Conservation (phyloP, 148 eudicot genomes). For the Drosera capensis region DNA sequence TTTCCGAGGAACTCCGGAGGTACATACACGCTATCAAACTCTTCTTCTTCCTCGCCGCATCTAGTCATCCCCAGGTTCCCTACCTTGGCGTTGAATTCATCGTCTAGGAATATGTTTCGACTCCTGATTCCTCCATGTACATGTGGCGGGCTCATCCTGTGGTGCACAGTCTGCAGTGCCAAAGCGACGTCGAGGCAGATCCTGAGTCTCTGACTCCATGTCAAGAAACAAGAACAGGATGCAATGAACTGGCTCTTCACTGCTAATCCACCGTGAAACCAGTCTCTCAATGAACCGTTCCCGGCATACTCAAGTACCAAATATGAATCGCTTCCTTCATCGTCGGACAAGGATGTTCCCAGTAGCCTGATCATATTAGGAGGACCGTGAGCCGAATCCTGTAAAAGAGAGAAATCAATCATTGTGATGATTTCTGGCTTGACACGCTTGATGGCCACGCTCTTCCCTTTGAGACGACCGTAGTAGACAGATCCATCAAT, state of each 20-base stretch:
- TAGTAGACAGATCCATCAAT: conserved; percentile 56
- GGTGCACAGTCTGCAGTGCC: conserved; percentile 75
- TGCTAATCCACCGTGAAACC: conserved; percentile 90
- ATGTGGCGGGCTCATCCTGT: conserved; percentile 49
- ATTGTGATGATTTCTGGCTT: conserved; percentile 23
- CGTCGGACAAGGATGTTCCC: conserved; percentile 32
- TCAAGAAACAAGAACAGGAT: conserved; percentile 66
- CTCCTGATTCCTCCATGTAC: conserved; percentile 53
- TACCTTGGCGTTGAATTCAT: conserved; percentile 66
- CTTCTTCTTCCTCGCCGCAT: conserved; percentile 20
- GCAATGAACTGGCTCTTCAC: conserved; percentile 86
- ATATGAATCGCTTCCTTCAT: conserved; percentile 23
- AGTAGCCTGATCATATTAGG: conserved; percentile 57
- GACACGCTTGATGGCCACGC: conserved; percentile 44
- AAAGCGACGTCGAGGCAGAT: conserved; percentile 70
- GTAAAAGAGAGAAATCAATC: conserved; percentile 44
- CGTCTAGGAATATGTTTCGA: conserved; percentile 66
- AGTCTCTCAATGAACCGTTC: conserved; percentile 78
- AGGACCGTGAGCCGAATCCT: conserved; percentile 40
- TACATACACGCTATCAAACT: conserved; percentile 41
- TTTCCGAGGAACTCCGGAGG: conserved; percentile 48
- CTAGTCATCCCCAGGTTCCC: conserved; percentile 63
- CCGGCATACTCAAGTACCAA: conserved; percentile 66
- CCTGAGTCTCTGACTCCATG: conserved; percentile 66
- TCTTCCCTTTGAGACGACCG: conserved; percentile 58